phyloP scores from a whole-genome alignment of 1,284 basidiomycete genomes.

The Malassezia equina region DNA sequence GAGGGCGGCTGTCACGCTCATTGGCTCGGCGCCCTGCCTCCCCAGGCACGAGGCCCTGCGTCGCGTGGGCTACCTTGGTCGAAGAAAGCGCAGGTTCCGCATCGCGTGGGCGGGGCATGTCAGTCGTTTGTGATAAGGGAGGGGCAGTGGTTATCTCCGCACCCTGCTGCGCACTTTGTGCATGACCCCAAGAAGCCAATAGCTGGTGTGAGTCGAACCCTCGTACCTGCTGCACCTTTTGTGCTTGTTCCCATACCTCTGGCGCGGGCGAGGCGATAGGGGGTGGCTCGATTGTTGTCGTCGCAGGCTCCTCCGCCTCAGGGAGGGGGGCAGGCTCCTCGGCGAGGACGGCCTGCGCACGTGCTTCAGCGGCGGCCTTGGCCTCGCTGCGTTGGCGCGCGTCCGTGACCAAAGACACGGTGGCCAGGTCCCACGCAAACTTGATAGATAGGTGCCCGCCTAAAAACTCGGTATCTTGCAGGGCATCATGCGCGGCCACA shows the following conservation, averaged over 20 bases:
- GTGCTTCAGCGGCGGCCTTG: conserved; percentile 25
- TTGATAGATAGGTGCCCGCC: conserved; percentile 78
- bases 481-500: conserved; percentile 67
- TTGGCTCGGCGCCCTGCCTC: too few relatives aligned
- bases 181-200: not conserved
- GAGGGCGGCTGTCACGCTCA: not conserved
- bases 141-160: not conserved
- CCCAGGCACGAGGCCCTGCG: too few relatives aligned
- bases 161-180: not conserved
- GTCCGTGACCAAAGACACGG: conserved; percentile 16
- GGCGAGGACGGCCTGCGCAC: conserved; percentile 21
- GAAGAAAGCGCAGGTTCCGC: too few relatives aligned
- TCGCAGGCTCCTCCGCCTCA: not conserved
- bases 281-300: conserved; percentile 2
- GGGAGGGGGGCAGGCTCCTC: conserved; percentile 38
- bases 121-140: too few relatives aligned
- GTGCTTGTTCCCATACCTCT: conserved; percentile 37
- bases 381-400: conserved; percentile 21
- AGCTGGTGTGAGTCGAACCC: conserved; percentile 15
- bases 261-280: not conserved
- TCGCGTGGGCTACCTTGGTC: too few relatives aligned
- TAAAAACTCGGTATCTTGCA: conserved; percentile 66
- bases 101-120: too few relatives aligned
- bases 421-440: conserved; percentile 67
- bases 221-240: conserved; percentile 39